Evolutionary conservation across 2,329 filamentous ascomycete species (phyloP), one percentile per base, ranked within the genome.

Genomic region (Xylaria sp.): DNA sequence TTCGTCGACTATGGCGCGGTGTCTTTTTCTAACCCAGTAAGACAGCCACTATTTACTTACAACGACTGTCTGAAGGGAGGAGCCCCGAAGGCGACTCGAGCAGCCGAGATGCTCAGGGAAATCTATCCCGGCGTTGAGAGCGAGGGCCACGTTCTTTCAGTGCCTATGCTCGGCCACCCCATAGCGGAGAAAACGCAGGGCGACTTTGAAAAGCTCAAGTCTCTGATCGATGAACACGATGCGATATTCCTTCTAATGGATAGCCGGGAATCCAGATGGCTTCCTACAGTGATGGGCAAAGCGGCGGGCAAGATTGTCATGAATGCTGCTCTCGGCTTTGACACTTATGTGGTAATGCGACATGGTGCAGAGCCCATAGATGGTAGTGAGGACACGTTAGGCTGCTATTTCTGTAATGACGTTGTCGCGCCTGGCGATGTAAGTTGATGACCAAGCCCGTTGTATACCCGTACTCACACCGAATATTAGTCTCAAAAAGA

Each of bases 341-440:
- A 99, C 73, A 94, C 92, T 0, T 99, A 91, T 66, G 92, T 99
- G 2, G 92, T 96, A 34, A 97, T 99, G 94, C 85, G 94, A 52
- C 94, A 99, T 71, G 94, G 94, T 1, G 79, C 91, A 5, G 82
- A 85, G 62, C 78, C 79, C 2, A 71, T 74, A 39, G 76, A 79
- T 46, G 78, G 82, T 9, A 79, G 75, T n/a, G 78, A 84, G 49
- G 77, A 85, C 47, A 85, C 90, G 21, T 79, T 97, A 21, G 94
- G 94, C 8, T 99, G 94, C 74, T 99, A 99, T 71, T 99, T 97
- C 73, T 99, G 94, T 75, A 97, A 96, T 66, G 94, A 99, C 70
- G 93, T 99, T 21, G 93, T 97, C 45, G 91, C 93, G 6, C 94
- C 94, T 19, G 88, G 88, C 58, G 91, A 97, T 76, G 92, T 96